Evolutionary conservation across 2,329 filamentous ascomycete species (phyloP).

Genomic region (Scedosporium minutisporum): DNA sequence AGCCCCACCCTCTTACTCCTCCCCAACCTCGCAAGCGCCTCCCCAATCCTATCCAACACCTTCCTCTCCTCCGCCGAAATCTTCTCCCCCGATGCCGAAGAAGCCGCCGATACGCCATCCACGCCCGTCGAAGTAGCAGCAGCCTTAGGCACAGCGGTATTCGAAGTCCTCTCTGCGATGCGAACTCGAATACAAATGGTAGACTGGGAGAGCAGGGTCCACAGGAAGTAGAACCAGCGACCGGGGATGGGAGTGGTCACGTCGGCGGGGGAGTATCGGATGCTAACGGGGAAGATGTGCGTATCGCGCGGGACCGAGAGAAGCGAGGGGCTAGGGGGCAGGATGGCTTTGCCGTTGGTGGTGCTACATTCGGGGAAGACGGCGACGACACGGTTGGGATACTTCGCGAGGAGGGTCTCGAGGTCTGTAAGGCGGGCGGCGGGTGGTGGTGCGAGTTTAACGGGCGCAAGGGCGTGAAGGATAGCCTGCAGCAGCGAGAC

Average conservation of each 20-base stretch:
- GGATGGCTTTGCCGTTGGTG: constrained; percentile 82
- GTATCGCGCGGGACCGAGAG: constrained; percentile 55
- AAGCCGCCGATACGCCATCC: constrained; percentile 10
- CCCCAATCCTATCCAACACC: constrained; percentile 69
- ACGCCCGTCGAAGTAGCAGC: constrained; percentile 23
- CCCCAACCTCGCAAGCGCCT: constrained; percentile 77
- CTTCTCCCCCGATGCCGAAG: constrained; percentile 19
- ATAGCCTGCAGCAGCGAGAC: constrained; percentile 72
- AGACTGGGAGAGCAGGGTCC: constrained; percentile 73
- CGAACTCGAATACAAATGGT: constrained; percentile 86
- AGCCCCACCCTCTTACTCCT: constrained; percentile 82
- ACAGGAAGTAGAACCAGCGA: constrained; percentile 64
- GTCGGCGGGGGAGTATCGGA: constrained; percentile 81
- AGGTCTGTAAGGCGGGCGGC: constrained; percentile 48
- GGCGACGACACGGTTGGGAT: constrained; percentile 69
- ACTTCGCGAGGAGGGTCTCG: constrained; percentile 49
- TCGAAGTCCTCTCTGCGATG: constrained; percentile 67
- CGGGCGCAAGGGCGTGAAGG: constrained; percentile 57
- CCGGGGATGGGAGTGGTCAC: constrained; percentile 84
- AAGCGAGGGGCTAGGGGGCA: constrained; percentile 73
- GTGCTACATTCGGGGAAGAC: constrained; percentile 93
- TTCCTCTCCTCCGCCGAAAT: constrained; percentile 51
- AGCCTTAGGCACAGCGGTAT: constrained; percentile 32
- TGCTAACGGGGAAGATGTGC: constrained; percentile 80
- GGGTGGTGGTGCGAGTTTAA: constrained; percentile 36